These are phyloP conservation scores for Bacidia rubella DNA, from an alignment of 495 filamentous ascomycete species.

Conservation along the genomic window DNA sequence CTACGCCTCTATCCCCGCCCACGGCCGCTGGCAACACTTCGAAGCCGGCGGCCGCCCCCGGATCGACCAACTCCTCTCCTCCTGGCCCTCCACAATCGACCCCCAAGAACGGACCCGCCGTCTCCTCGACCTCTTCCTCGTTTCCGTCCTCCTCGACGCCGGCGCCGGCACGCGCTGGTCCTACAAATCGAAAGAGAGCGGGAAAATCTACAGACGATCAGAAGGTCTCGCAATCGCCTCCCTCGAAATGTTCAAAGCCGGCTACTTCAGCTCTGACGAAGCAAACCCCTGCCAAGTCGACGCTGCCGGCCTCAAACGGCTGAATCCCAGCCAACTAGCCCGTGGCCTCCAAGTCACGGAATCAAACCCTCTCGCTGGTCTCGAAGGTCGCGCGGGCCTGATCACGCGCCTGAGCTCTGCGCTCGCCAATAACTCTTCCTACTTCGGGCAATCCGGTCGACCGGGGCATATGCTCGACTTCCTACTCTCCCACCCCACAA, in stretches of 20 bases:
- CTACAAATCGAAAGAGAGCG: constrained; percentile 84
- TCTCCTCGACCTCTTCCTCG: constrained; percentile 53
- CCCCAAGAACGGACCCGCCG: constrained; percentile 48
- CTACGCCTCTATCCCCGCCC: constrained; percentile 64
- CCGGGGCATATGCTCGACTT: constrained; percentile 98
- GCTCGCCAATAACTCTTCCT: constrained; percentile 57
- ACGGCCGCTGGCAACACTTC: constrained; percentile 63
- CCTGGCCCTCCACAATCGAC: constrained; percentile 49
- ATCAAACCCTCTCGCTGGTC: constrained; percentile 68
- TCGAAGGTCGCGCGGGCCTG: constrained; percentile 76
- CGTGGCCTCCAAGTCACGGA: constrained; percentile 74
- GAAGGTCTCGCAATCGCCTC: constrained; percentile 90
- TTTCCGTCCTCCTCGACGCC: constrained; percentile 56
- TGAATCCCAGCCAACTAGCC: constrained; percentile 62
- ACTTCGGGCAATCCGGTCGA: constrained; percentile 72
- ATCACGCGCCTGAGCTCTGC: constrained; percentile 64
- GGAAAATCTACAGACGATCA: constrained; percentile 67
- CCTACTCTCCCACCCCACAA: constrained; percentile 79
- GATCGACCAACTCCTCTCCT: constrained; percentile 50
- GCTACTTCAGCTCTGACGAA: constrained; percentile 76
- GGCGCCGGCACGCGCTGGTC: constrained; percentile 56
- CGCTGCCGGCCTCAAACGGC: constrained; percentile 57
- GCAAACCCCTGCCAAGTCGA: constrained; percentile 82
- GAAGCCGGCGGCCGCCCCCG: constrained; percentile 53
- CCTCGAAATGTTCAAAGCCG: constrained; percentile 94